phyloP scores from a whole-genome alignment of 495 filamentous ascomycete genomes.

The Tuber aestivum region DNA sequence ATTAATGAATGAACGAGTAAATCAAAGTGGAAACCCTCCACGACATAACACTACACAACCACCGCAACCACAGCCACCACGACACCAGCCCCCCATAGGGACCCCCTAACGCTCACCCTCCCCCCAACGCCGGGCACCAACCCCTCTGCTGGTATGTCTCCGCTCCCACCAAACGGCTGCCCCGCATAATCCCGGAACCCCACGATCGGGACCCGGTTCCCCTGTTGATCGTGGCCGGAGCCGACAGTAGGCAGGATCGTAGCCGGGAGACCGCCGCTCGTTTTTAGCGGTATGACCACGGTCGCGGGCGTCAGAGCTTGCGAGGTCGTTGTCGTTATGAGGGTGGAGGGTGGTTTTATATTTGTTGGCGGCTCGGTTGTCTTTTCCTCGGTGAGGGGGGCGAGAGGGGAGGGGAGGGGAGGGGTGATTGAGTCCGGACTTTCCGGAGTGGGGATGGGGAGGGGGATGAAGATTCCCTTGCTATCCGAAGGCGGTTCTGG shows the following conservation, averaged over 20 bases:
- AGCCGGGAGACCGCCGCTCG: background rate
- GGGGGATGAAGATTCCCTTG: no score
- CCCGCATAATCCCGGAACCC: background rate
- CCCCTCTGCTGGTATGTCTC: background rate
- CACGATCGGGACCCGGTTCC: background rate
- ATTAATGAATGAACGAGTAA: background rate
- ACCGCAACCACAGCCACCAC: background rate
- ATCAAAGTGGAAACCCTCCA: background rate
- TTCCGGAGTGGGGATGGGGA: no score
- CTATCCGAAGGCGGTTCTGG: background rate
- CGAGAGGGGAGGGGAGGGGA: background rate
- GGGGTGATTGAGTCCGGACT: no score
- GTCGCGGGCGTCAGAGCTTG: background rate
- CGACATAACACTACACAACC: background rate
- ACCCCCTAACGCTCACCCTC: background rate
- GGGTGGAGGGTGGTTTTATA: background rate
- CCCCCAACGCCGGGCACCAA: background rate
- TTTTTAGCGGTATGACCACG: background rate
- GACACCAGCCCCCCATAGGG: background rate
- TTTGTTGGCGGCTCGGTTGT: background rate
- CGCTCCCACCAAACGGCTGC: background rate
- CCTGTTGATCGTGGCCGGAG: background rate
- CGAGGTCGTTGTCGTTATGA: background rate
- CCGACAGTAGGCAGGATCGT: background rate
- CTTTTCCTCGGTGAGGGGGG: background rate